Base-by-base conservation (phyloP, 164 flowering plant genomes). In the Liquidambar formosana region DNA sequence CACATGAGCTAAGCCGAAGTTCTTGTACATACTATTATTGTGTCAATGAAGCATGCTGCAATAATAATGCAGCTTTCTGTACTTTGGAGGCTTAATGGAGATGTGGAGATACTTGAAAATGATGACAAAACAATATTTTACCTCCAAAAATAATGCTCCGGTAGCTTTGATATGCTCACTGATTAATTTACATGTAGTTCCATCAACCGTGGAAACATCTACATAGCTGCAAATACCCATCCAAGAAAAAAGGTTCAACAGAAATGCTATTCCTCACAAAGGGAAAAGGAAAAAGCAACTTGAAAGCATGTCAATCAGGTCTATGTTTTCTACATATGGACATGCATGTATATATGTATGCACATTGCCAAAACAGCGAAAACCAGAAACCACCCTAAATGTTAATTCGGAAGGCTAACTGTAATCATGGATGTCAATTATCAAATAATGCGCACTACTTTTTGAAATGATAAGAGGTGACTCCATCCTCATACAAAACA, bases 171-270 rank as follows among this genome's bases (percentile, higher is more conserved):
- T 85, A 43, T 74, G 85, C 72, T 61, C 76, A 68, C 83, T 38
- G 38, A 94, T 91, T 68, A 81, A 69, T 69, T 88, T 93, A 38
- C 97, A 86, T 60, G 98, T 91, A 65, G 48, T 79, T 41, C 69
- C 92, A 81, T 94, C 98, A 76, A 94, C 97, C 6, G 98, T 94
- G 19, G 98, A 94, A 71, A 86, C 84, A 83, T 94, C 98, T 28
- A 94, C 93, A 81, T 92, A 94, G 75, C 98, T 94, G 79, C 45
- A 62, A 71, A 74, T 64, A 63, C n/a, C 33, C 76, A 70, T 25
- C 57, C 21, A 38, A 54, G 23, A 44, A 43, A 41, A 21, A 11
- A 52, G 33, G 9, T 51, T 28, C 47, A 61, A 18, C 21, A 13
- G 23, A 23, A 44, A 6, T 10, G 22, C 1, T 0, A 49, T 2